Conservation (phyloP, 1,284 basidiomycete genomes). For the Testicularia cyperi region DNA sequence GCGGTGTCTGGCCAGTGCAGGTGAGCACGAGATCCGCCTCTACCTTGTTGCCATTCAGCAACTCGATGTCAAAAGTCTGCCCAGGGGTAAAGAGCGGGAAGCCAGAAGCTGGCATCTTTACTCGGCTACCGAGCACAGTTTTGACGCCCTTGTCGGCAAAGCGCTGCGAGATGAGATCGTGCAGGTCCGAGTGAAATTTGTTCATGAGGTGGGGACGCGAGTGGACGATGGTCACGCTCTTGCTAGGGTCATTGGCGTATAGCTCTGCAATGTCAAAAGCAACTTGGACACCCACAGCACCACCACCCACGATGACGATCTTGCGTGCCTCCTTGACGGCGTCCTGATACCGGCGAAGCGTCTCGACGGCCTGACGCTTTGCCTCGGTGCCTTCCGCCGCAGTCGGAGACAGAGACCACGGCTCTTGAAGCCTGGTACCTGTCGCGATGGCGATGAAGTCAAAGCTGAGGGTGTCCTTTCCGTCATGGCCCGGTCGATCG, state of each 20-base stretch:
- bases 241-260: slow-evolving; percentile 10
- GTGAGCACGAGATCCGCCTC: slow-evolving; percentile 24
- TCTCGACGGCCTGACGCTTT: slow-evolving; percentile 39
- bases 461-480: slow-evolving; percentile 9
- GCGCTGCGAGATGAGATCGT: slow-evolving; percentile 9
- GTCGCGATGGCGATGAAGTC: slow-evolving; percentile 35
- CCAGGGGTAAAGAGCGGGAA: slow-evolving; percentile 10
- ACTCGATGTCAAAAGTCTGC: slow-evolving; percentile 8
- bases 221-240: slow-evolving; percentile 40
- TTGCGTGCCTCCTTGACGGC: slow-evolving; percentile 34
- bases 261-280: slow-evolving; percentile 52
- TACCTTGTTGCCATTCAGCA: slow-evolving; percentile 15
- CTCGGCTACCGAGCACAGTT: slow-evolving; percentile 10
- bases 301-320: slow-evolving; percentile 56
- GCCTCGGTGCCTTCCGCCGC: slow-evolving; percentile 3
- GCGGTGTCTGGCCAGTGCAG: slow-evolving; percentile 41
- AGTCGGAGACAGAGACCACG: slow-evolving; percentile 18
- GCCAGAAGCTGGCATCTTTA: slow-evolving; percentile 8
- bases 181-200: slow-evolving; percentile 31
- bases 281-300: slow-evolving; percentile 55
- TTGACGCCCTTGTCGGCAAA: slow-evolving; percentile 6
- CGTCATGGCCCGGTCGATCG: background rate
- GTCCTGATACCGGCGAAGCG: slow-evolving; percentile 40
- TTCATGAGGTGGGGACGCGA: slow-evolving; percentile 27
- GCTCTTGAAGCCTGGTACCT: slow-evolving; percentile 14